Evolutionary conservation across 2,329 filamentous ascomycete species (phyloP).

Genomic region (Magnaporthales sp.): DNA sequence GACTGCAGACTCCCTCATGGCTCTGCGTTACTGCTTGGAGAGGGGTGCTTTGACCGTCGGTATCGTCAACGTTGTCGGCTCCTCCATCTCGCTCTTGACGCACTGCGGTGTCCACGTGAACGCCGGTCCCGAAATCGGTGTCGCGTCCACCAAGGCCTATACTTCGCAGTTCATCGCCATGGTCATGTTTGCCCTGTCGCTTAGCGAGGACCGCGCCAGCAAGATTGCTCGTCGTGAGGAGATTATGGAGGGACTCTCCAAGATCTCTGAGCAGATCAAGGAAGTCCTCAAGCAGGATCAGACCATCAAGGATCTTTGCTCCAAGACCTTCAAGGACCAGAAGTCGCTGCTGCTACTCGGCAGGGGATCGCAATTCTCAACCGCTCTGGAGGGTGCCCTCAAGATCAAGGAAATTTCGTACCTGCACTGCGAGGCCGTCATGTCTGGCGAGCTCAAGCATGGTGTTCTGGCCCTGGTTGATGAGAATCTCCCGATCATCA

Average conservation of each 20-base stretch:
- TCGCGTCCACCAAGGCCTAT: conserved; percentile 98
- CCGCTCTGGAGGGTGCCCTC: conserved; percentile 90
- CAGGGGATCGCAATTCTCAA: conserved; percentile 93
- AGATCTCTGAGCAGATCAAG: conserved; percentile 86
- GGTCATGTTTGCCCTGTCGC: conserved; percentile 97
- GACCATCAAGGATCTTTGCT: conserved; percentile 88
- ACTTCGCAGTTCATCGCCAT: conserved; percentile 99
- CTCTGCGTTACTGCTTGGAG: conserved; percentile 95
- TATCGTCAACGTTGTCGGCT: conserved; percentile 97
- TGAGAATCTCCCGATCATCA: conserved; percentile 97
- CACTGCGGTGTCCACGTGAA: conserved; percentile 99
- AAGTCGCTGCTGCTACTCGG: conserved; percentile 91
- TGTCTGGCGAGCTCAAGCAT: conserved; percentile 99
- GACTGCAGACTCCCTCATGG: conserved; percentile 95
- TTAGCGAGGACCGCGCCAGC: conserved; percentile 92
- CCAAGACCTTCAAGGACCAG: conserved; percentile 90
- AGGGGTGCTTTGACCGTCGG: conserved; percentile 94
- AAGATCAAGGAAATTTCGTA: conserved; percentile 99
- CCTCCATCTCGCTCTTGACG: conserved; percentile 93
- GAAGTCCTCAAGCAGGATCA: conserved; percentile 85
- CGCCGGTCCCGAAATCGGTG: conserved; percentile 95
- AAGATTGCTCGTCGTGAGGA: conserved; percentile 88
- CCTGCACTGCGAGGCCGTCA: conserved; percentile 98
- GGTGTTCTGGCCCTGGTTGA: conserved; percentile 95
- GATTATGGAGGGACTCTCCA: conserved; percentile 88